Evolutionary conservation across 1,284 basidiomycete genomes (phyloP).

Genomic region (Neolentinus lepideus): DNA sequence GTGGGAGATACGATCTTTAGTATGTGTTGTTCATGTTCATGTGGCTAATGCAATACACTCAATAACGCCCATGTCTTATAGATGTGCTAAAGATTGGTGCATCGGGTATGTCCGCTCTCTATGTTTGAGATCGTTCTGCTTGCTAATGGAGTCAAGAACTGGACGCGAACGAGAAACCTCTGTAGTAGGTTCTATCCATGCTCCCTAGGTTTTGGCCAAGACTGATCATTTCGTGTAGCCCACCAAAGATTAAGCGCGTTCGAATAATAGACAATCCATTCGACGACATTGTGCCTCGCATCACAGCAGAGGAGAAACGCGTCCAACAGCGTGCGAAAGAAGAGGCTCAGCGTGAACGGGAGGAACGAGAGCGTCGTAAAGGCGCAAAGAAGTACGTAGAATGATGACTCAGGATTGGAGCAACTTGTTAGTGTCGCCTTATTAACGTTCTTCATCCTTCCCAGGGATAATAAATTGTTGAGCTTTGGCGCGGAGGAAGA

Average conservation of each 20-base stretch:
- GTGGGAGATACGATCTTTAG: conserved; percentile 85
- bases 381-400: conserved; percentile 80
- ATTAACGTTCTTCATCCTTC: conserved; percentile 4
- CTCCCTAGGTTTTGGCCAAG: not conserved
- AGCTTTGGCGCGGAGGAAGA: conserved; percentile 82
- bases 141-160: conserved; percentile 50
- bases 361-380: conserved; percentile 66
- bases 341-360: conserved; percentile 68
- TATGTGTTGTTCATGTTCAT: conserved; percentile 30
- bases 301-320: conserved; percentile 86
- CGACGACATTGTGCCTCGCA: conserved; percentile 91
- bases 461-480: conserved; percentile 79
- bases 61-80: conserved; percentile 20
- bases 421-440: not conserved
- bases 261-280: conserved; percentile 91
- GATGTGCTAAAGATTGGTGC: conserved; percentile 90
- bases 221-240: conserved; percentile 36
- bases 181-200: conserved; percentile 83
- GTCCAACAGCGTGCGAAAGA: conserved; percentile 76
- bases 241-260: conserved; percentile 83
- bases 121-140: conserved; percentile 2
- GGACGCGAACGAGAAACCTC: conserved; percentile 73
- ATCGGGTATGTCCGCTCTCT: conserved; percentile 44
- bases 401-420: too few species aligned
- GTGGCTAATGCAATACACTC: not conserved